Conservation (phyloP, 768 basidiomycete genomes). For the Cystobasidium ongulense region DNA sequence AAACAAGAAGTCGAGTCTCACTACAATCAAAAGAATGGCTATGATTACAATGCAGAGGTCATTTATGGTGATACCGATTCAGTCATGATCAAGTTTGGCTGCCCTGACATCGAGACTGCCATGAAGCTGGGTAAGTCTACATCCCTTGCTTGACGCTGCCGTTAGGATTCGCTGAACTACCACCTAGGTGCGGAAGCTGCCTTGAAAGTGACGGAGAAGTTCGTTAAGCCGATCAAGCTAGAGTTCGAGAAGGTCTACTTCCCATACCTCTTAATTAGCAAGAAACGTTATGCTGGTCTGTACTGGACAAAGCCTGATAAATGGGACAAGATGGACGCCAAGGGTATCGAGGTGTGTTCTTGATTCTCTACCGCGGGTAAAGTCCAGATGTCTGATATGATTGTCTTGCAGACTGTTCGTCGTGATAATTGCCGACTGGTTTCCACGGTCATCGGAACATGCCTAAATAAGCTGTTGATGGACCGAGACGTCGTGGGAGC, state of each 20-base stretch:
- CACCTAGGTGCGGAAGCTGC: conserved; percentile 78
- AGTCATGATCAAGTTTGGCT: conserved; percentile 96
- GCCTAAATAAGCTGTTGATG: conserved; percentile 94
- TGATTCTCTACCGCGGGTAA: neutral
- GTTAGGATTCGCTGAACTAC: neutral
- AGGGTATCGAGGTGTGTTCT: conserved; percentile 81
- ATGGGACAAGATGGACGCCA: conserved; percentile 99
- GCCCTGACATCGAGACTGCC: conserved; percentile 70
- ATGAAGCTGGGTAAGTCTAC: conserved; percentile 71
- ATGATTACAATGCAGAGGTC: conserved; percentile 77
- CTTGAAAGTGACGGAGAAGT: conserved; percentile 77
- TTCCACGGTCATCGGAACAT: conserved; percentile 95
- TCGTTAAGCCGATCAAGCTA: conserved; percentile 91
- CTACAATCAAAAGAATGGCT: conserved; percentile 49
- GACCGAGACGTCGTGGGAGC: conserved; percentile 88
- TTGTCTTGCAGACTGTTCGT: conserved; percentile 68
- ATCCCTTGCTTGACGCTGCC: neutral
- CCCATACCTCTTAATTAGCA: conserved; percentile 93
- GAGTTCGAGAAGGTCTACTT: conserved; percentile 99
- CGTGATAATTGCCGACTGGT: conserved; percentile 98
- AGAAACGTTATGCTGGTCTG: conserved; percentile 95
- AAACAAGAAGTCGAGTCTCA: conserved; percentile 55
- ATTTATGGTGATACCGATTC: conserved; percentile 99
- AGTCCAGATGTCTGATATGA: neutral
- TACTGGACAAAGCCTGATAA: conserved; percentile 96